Evolutionary conservation across 2,329 filamentous ascomycete genomes (phyloP).

Genomic region (Colletotrichum spinosum): DNA sequence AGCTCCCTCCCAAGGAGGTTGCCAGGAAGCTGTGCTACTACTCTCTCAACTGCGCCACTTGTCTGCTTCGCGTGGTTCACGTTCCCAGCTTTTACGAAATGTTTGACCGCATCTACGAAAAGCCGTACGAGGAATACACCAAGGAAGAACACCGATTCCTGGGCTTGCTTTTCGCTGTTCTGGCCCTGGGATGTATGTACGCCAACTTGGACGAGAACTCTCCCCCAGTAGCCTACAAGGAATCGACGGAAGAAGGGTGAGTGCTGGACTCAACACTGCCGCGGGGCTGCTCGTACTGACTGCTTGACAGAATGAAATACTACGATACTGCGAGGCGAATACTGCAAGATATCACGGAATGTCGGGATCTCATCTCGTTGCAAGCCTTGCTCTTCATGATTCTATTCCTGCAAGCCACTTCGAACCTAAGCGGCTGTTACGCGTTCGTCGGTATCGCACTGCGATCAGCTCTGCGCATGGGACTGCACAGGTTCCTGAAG

Average conservation of each 20-base stretch:
- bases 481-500: slow-evolving; percentile 78
- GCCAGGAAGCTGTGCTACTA: slow-evolving; percentile 66
- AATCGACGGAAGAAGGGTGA: slow-evolving; percentile 68
- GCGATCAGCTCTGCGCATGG: slow-evolving; percentile 80
- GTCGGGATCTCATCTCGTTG: slow-evolving; percentile 78
- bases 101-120: slow-evolving; percentile 82
- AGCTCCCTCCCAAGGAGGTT: slow-evolving; percentile 75
- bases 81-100: slow-evolving; percentile 82
- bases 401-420: slow-evolving; percentile 82
- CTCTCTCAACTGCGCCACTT: slow-evolving; percentile 67
- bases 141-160: slow-evolving; percentile 76
- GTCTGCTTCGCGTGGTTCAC: slow-evolving; percentile 78
- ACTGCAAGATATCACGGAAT: slow-evolving; percentile 74
- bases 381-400: slow-evolving; percentile 85
- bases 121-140: slow-evolving; percentile 69
- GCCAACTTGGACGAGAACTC: slow-evolving; percentile 65
- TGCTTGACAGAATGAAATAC: slow-evolving; percentile 73
- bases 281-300: neutral
- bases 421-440: slow-evolving; percentile 83
- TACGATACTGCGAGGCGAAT: slow-evolving; percentile 76
- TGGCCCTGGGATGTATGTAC: slow-evolving; percentile 81
- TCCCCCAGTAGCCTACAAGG: slow-evolving; percentile 60
- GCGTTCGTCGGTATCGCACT: slow-evolving; percentile 83
- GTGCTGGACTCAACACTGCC: slow-evolving; percentile 35
- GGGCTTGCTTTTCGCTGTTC: slow-evolving; percentile 76